A percentile compares a stretch with the other conserved stretches of the same genome.
phyloP scores from a whole-genome alignment of 1,284 basidiomycete species.

The Uromyces viciae-fabae region DNA sequence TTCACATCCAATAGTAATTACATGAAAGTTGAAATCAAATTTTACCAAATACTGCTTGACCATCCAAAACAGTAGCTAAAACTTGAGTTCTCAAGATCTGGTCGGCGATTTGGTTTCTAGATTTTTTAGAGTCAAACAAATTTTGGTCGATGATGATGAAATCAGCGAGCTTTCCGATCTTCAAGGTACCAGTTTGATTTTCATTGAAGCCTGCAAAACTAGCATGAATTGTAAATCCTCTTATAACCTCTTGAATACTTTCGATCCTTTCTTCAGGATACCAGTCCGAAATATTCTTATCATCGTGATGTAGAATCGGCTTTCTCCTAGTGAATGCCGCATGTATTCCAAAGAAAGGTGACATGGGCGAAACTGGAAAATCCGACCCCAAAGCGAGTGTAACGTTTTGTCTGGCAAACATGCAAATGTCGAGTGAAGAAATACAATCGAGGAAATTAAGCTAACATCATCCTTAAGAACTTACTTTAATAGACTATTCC shows the following conservation, averaged over 20 bases:
- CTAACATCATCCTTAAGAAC: background rate
- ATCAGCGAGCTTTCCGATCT: conserved; percentile 49
- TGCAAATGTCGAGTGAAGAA: background rate
- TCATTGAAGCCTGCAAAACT: conserved; percentile 51
- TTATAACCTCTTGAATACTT: conserved; percentile 48
- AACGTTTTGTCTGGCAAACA: conserved; percentile 43
- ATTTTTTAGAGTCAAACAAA: conserved; percentile 47
- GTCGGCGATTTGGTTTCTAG: background rate
- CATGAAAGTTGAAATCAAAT: background rate
- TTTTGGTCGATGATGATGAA: conserved; percentile 50
- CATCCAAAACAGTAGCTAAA: conserved; percentile 23
- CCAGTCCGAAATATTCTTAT: conserved; percentile 39
- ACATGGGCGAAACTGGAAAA: conserved; percentile 51
- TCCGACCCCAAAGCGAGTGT: conserved; percentile 50
- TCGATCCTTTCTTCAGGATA: conserved; percentile 46
- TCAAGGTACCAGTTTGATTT: conserved; percentile 47
- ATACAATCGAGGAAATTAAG: background rate
- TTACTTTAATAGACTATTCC: conserved; percentile 48
- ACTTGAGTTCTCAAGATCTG: conserved; percentile 26
- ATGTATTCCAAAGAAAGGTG: conserved; percentile 51
- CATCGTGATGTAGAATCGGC: conserved; percentile 45
- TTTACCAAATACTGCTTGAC: conserved; percentile 20
- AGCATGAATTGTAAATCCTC: conserved; percentile 49
- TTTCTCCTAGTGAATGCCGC: conserved; percentile 50
- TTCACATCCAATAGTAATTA: no score